A percentile compares a stretch with the other conserved stretches of the same genome.
phyloP scores from a whole-genome alignment of 441 rosid species.

The Manihot esculenta region DNA sequence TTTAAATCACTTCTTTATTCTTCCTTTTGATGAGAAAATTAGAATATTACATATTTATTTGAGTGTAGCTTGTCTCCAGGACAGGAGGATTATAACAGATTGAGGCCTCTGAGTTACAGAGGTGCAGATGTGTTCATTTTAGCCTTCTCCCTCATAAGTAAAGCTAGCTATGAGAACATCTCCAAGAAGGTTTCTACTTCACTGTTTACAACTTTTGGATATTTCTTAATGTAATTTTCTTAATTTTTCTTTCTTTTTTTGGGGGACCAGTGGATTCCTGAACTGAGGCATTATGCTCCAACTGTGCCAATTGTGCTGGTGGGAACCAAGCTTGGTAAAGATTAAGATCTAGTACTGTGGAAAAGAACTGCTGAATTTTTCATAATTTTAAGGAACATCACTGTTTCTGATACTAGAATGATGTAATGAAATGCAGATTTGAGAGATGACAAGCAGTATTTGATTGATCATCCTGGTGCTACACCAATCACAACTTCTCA shows the following conservation, averaged over 20 bases:
- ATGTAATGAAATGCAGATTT: constrained; percentile 45
- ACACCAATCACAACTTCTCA: constrained; percentile 59
- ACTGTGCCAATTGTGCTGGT: constrained; percentile 76
- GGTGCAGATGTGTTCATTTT: constrained; percentile 83
- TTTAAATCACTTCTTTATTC: background rate
- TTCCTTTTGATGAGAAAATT: background rate
- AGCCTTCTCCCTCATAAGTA: constrained; percentile 76
- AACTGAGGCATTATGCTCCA: constrained; percentile 87
- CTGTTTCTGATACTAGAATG: background rate
- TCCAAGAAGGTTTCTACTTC: constrained; percentile 57
- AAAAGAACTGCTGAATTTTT: too few species aligned
- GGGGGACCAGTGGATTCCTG: constrained; percentile 66
- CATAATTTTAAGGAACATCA: too few species aligned
- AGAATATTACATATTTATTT: background rate
- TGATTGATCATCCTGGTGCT: constrained; percentile 70
- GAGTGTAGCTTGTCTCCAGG: constrained; percentile 37
- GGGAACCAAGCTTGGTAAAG: constrained; percentile 80
- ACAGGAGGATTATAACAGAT: constrained; percentile 85
- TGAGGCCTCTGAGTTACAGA: constrained; percentile 85
- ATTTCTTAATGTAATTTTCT: background rate
- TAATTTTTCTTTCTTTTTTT: background rate
- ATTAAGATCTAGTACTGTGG: too few species aligned
- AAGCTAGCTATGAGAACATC: constrained; percentile 75
- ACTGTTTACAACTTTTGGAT: background rate
- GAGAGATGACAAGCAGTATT: constrained; percentile 68